Percentiles rank a stretch among this genome's conserved stretches.
Evolutionary conservation across 306 rosid genomes (phyloP).

Genomic region (Casuarina equisetifolia): DNA sequence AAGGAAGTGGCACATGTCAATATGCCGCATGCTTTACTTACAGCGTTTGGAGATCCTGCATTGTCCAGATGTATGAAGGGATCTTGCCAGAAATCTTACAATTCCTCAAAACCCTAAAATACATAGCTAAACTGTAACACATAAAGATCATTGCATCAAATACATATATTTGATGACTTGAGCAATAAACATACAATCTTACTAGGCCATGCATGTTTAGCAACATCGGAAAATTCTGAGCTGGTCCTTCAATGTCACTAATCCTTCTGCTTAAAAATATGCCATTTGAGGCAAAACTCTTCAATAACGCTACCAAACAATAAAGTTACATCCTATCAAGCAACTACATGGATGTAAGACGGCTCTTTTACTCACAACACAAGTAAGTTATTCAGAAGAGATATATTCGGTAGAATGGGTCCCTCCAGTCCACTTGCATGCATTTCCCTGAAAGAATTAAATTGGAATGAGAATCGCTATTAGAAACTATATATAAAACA

Average conservation of each 20-base stretch:
- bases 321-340: slow-evolving; percentile 9
- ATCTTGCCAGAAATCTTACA: slow-evolving; percentile 78
- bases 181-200: slow-evolving; percentile 58
- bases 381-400: slow-evolving; percentile 50
- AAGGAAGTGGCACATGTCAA: not conserved
- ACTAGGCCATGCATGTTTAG: slow-evolving; percentile 36
- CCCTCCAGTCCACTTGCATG: slow-evolving; percentile 90
- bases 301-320: slow-evolving; percentile 5
- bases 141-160: slow-evolving; percentile 24
- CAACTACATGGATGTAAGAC: not conserved
- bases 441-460: slow-evolving; percentile 60
- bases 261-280: slow-evolving; percentile 54
- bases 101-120: slow-evolving; percentile 70
- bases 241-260: slow-evolving; percentile 67
- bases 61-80: slow-evolving; percentile 67
- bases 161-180: not conserved
- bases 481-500: slow-evolving; percentile 6
- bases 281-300: slow-evolving; percentile 14
- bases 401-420: slow-evolving; percentile 68
- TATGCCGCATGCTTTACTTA: slow-evolving; percentile 43
- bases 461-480: slow-evolving; percentile 22
- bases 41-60: slow-evolving; percentile 48
- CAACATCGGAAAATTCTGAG: slow-evolving; percentile 68
- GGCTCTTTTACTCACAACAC: slow-evolving; percentile 58
- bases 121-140: slow-evolving; percentile 32